Conservation (phyloP, 1,284 basidiomycete species). For the Ganoderma sinense region DNA sequence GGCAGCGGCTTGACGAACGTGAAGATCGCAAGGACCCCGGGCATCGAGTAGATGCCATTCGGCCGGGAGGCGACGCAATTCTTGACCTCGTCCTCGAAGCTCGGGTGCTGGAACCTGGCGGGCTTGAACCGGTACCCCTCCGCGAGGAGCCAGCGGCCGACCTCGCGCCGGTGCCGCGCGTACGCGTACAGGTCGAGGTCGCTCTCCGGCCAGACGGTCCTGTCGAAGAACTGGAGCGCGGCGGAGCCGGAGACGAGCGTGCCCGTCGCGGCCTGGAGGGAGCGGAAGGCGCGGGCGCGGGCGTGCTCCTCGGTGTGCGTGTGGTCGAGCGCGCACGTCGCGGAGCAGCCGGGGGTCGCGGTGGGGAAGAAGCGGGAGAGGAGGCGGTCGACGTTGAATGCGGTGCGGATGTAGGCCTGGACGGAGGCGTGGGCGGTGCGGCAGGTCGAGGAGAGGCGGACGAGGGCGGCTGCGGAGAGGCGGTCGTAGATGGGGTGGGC, state of each 20-base stretch:
- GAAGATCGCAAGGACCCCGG: slow-evolving; percentile 25
- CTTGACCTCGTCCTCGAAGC: slow-evolving; percentile 27
- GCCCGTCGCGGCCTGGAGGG: slow-evolving; percentile 50
- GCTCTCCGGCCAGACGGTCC: slow-evolving; percentile 50
- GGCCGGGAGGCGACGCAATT: slow-evolving; percentile 15
- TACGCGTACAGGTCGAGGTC: slow-evolving; percentile 58
- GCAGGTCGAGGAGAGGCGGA: slow-evolving; percentile 35
- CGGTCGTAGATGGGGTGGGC: slow-evolving; percentile 38
- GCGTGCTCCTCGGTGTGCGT: slow-evolving; percentile 10
- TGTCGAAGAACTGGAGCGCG: slow-evolving; percentile 57
- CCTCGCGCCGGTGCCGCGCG: slow-evolving; percentile 25
- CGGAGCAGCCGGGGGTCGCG: slow-evolving; percentile 25
- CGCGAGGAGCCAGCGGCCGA: slow-evolving; percentile 32
- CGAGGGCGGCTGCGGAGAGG: slow-evolving; percentile 29
- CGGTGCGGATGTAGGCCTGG: slow-evolving; percentile 28
- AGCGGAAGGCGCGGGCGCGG: slow-evolving; percentile 46
- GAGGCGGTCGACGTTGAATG: slow-evolving; percentile 38
- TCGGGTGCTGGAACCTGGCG: slow-evolving; percentile 26
- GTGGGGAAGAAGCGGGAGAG: slow-evolving; percentile 38
- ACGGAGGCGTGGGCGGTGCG: slow-evolving; percentile 25
- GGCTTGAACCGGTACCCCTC: slow-evolving; percentile 34
- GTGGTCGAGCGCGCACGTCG: slow-evolving; percentile 11
- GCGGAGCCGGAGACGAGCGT: slow-evolving; percentile 57
- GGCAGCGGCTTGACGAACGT: slow-evolving; percentile 26
- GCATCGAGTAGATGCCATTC: slow-evolving; percentile 25